Evolutionary conservation across 2,329 filamentous ascomycete species (phyloP), one percentile per base, ranked within the genome.

Genomic region (Claviceps cyperi): DNA sequence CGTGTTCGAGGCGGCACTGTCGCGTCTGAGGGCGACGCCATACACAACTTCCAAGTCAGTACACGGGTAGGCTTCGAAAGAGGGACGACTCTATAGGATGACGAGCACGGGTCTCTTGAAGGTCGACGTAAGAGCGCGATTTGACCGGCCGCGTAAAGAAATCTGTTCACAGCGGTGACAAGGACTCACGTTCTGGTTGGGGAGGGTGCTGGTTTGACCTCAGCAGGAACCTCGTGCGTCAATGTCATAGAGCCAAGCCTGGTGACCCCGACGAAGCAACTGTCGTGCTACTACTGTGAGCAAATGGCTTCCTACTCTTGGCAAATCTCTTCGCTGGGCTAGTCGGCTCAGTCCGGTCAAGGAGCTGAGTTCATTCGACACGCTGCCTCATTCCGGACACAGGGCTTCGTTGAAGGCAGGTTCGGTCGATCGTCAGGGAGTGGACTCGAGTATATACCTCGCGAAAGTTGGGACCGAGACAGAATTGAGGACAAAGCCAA

Each of bases 361-460:
- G 76, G 75, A 77, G 70, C 74, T 77, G 75, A 77, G 74, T 66
- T 64, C 67, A 69, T 67, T 66, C 67, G 69, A 65, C 63, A 62
- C 66, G 68, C 72, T 78, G 78, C 75, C 74, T 72, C 76, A 79
- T 79, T 73, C 72, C 75, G 73, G 60, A 60, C 49, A 43, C 38
- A 37, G 39, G 48, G 19, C 11, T 37, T 41, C 15, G 36, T 41
- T 37, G 35, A 43, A 51, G 40, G 50, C 38, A 44, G 28, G 51
- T 32, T 32, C 28, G 28, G 28, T 32, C 28, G 28, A 9, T 49
- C 52, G 50, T 49, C 39, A 17, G 36, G 24, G 15, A 28, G 47
- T 22, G 14, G 32, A 47, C 24, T 48, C 28, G 21, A 22, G 17
- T 28, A 17, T 21, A 14, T 24, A 19, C n/a, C 19, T 19, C 21